Conservation (phyloP, 1,139 yeast genomes). For the Blastobotrys arbuscula region DNA sequence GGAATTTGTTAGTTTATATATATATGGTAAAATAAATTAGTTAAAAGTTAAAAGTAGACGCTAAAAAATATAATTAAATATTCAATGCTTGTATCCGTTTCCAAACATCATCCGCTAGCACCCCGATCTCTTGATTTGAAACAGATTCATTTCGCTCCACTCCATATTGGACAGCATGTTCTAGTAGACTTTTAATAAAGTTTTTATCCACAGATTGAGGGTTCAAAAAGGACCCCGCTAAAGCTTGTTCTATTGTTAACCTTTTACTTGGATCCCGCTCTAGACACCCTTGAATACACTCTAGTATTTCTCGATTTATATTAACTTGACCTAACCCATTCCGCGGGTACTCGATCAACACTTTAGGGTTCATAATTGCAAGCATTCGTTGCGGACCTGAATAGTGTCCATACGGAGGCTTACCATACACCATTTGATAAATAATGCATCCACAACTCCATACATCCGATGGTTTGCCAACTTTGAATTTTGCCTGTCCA, state of each 20-base stretch:
- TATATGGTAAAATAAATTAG: not conserved
- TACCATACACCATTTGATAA: constrained; percentile 92
- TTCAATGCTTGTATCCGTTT: constrained; percentile 24
- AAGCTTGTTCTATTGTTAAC: constrained; percentile 57
- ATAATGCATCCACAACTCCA: constrained; percentile 98
- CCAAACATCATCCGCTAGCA: constrained; percentile 51
- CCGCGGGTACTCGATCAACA: constrained; percentile 65
- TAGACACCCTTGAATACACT: constrained; percentile 68
- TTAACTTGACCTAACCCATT: constrained; percentile 55
- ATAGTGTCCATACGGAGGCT: constrained; percentile 82
- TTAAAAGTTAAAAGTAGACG: too few species aligned
- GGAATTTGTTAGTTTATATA: too few species aligned
- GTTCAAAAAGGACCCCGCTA: constrained; percentile 53
- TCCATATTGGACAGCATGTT: constrained; percentile 71
- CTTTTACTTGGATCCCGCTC: constrained; percentile 66
- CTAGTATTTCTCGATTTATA: constrained; percentile 67
- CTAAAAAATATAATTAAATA: too few species aligned
- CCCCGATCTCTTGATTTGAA: constrained; percentile 39
- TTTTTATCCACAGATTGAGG: constrained; percentile 69
- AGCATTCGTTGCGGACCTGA: constrained; percentile 73
- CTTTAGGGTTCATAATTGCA: constrained; percentile 83
- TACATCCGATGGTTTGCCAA: constrained; percentile 92
- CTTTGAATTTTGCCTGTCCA: constrained; percentile 66
- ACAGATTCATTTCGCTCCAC: constrained; percentile 38
- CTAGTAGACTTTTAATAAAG: constrained; percentile 65